A percentile compares a stretch with the other conserved stretches of the same genome.
Evolutionary conservation across 1,139 yeast species (phyloP).

Genomic region (Magnusiomyces clavatus): DNA sequence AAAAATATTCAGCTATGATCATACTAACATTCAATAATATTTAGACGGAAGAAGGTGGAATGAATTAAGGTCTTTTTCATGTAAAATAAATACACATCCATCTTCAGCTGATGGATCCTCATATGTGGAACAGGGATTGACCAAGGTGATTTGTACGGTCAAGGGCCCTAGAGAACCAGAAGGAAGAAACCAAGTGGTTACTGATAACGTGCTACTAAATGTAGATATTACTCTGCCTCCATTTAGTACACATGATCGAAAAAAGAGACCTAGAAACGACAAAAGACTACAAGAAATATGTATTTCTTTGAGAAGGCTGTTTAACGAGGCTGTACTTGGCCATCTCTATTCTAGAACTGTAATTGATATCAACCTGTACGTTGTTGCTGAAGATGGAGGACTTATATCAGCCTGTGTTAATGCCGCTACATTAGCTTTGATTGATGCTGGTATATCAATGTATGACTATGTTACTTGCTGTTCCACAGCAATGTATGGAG

Average conservation of each 20-base stretch:
- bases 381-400: constrained; percentile 88
- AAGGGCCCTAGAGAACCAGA: constrained; percentile 87
- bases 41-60: constrained; percentile 90
- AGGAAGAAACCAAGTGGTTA: constrained; percentile 36
- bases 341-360: constrained; percentile 77
- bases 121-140: constrained; percentile 84
- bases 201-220: constrained; percentile 46
- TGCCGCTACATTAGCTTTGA: constrained; percentile 81
- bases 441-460: constrained; percentile 95
- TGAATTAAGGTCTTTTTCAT: constrained; percentile 74
- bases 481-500: constrained; percentile 71
- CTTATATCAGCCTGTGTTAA: constrained; percentile 71
- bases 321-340: constrained; percentile 69
- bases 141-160: constrained; percentile 79
- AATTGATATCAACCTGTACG: constrained; percentile 65
- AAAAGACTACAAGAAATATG: constrained; percentile 65
- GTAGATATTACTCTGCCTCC: constrained; percentile 69
- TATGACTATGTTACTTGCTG: constrained; percentile 82
- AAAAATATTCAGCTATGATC: not conserved
- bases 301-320: constrained; percentile 67
- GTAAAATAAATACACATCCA: constrained; percentile 82
- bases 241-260: constrained; percentile 72
- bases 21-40: not conserved
- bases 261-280: constrained; percentile 35
- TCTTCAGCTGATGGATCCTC: constrained; percentile 88